Evolutionary conservation across 192 early-diverging fungal species (phyloP).

Genomic region (Coemansia sp.): DNA sequence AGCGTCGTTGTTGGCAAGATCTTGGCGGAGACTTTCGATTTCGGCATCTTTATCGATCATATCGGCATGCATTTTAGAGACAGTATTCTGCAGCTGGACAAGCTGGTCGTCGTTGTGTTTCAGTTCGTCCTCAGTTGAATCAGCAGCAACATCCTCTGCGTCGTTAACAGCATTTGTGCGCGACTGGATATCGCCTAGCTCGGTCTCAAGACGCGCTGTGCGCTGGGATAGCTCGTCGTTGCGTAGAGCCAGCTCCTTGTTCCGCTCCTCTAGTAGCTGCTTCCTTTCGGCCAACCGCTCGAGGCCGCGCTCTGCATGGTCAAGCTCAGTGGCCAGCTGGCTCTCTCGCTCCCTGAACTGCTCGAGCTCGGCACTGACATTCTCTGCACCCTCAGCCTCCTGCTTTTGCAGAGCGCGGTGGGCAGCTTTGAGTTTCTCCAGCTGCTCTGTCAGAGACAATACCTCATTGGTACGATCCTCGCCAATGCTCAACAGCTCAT

Average conservation of each 20-base stretch:
- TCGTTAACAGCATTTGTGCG: neutral
- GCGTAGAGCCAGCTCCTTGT: slow-evolving; percentile 7
- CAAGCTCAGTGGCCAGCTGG: slow-evolving; percentile 22
- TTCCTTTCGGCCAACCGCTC: slow-evolving; percentile 4
- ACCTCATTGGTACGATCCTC: neutral
- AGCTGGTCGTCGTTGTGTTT: slow-evolving; percentile 1
- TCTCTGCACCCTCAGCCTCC: neutral
- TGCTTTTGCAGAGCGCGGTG: neutral
- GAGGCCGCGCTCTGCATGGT: slow-evolving; percentile 19
- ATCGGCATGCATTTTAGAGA: slow-evolving; percentile 16
- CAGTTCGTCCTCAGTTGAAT: neutral
- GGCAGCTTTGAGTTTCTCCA: neutral
- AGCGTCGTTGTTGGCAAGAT: slow-evolving; percentile 14
- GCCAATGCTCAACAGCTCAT: neutral
- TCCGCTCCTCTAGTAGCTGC: slow-evolving; percentile 24
- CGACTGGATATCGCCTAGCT: slow-evolving; percentile 31
- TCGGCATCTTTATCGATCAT: slow-evolving; percentile 12
- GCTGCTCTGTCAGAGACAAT: slow-evolving; percentile 10
- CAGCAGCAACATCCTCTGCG: neutral
- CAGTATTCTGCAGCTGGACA: slow-evolving; percentile 11
- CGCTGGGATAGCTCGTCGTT: slow-evolving; percentile 43
- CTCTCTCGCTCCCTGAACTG: slow-evolving; percentile 37
- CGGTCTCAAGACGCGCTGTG: slow-evolving; percentile 35
- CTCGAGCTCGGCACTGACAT: slow-evolving; percentile 11
- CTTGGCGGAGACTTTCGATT: slow-evolving; percentile 29